phyloP scores from a whole-genome alignment of 805 yeast species.

The Henningerozyma blattae region DNA sequence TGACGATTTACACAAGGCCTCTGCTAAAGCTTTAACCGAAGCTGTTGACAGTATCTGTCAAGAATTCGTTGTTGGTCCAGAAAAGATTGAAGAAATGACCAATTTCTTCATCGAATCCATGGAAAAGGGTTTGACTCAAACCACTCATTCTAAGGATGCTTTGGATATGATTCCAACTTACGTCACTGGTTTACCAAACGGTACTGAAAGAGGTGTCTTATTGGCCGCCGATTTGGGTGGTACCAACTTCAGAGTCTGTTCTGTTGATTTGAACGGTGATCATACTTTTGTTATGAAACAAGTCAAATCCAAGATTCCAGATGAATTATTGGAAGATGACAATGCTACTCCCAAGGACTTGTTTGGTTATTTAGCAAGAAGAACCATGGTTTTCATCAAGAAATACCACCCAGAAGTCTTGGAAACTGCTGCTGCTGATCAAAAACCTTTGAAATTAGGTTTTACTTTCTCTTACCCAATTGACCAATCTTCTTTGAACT shows the following conservation, averaged over 20 bases:
- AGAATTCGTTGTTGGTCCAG: slow-evolving; percentile 15
- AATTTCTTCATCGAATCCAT: slow-evolving; percentile 48
- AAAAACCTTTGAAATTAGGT: slow-evolving; percentile 52
- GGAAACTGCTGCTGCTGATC: slow-evolving; percentile 21
- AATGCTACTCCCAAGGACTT: slow-evolving; percentile 45
- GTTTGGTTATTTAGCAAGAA: slow-evolving; percentile 63
- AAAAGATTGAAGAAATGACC: slow-evolving; percentile 23
- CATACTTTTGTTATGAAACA: slow-evolving; percentile 72
- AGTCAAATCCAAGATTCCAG: slow-evolving; percentile 67
- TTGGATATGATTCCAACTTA: slow-evolving; percentile 91
- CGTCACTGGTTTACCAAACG: slow-evolving; percentile 77
- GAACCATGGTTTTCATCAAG: slow-evolving; percentile 51
- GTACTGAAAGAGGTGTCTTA: slow-evolving; percentile 69
- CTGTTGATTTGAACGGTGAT: slow-evolving; percentile 64
- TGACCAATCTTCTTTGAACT: slow-evolving; percentile 65
- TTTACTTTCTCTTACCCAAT: slow-evolving; percentile 94
- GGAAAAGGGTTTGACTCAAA: slow-evolving; percentile 40
- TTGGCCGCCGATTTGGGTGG: slow-evolving; percentile 95
- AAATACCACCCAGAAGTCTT: slow-evolving; percentile 46
- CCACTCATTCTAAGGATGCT: slow-evolving; percentile 29
- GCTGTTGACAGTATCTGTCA: slow-evolving; percentile 19
- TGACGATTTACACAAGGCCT: slow-evolving; percentile 17
- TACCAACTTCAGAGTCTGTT: slow-evolving; percentile 90
- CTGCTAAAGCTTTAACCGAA: slow-evolving; percentile 10
- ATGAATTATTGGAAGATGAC: slow-evolving; percentile 53